A percentile compares a stretch with the other conserved stretches of the same genome.
Conservation (phyloP, 148 eudicot species). For the Vaccinium darrowii region DNA sequence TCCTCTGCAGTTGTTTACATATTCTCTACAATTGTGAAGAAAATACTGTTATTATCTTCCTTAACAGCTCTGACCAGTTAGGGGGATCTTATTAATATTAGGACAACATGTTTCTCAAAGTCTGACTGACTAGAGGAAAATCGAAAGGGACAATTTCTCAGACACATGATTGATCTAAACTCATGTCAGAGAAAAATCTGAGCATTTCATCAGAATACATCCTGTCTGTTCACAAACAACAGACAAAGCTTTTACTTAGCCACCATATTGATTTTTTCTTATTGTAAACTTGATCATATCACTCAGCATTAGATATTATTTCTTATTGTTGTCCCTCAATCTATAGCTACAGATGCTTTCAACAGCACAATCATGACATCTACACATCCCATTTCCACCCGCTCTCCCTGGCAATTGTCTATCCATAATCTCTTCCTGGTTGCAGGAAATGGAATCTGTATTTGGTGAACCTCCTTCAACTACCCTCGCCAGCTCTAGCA, state of each 20-base stretch:
- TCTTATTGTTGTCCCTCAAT: background rate
- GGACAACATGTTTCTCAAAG: too few relatives aligned
- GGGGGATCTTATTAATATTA: background rate
- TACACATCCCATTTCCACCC: background rate
- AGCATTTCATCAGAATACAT: too few relatives aligned
- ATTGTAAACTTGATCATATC: background rate
- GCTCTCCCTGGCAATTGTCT: background rate
- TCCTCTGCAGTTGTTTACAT: background rate
- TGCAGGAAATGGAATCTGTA: conserved; percentile 76
- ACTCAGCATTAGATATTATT: background rate
- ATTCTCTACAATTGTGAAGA: background rate
- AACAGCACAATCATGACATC: background rate
- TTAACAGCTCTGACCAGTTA: background rate
- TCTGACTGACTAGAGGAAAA: background rate
- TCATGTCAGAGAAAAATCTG: background rate
- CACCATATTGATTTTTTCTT: too few relatives aligned
- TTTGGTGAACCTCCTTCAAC: conserved; percentile 71
- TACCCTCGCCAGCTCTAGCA: conserved; percentile 45
- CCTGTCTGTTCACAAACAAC: too few relatives aligned
- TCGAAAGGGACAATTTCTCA: too few relatives aligned
- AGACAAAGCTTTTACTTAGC: too few relatives aligned
- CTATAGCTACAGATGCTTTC: background rate
- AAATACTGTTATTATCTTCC: background rate
- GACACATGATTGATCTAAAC: background rate
- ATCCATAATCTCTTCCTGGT: background rate